phyloP scores from a whole-genome alignment of 2,329 filamentous ascomycete species.

The Fusarium buxicola region DNA sequence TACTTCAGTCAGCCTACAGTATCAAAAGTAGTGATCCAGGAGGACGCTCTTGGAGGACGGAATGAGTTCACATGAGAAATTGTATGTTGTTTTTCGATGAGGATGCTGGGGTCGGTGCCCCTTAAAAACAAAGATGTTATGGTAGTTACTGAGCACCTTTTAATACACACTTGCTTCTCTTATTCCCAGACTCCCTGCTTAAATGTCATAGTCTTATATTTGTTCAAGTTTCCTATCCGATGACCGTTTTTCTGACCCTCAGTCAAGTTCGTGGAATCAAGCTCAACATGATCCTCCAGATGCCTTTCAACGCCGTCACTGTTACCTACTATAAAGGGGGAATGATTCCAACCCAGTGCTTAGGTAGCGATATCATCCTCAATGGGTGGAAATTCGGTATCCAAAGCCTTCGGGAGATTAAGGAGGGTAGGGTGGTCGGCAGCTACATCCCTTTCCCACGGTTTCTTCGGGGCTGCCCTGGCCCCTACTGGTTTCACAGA shows the following conservation, averaged over 20 bases:
- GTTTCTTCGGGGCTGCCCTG: slow-evolving; percentile 66
- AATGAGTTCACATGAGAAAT: slow-evolving; percentile 34
- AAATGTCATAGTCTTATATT: neutral
- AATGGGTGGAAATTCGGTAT: slow-evolving; percentile 52
- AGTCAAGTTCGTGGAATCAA: neutral
- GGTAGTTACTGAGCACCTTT: slow-evolving; percentile 36
- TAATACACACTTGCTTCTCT: slow-evolving; percentile 43
- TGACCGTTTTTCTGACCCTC: neutral
- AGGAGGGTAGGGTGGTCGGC: slow-evolving; percentile 29
- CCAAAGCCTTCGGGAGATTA: slow-evolving; percentile 45
- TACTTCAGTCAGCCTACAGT: slow-evolving; percentile 38
- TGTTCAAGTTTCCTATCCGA: neutral
- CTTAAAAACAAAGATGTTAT: slow-evolving; percentile 26
- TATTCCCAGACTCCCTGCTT: neutral
- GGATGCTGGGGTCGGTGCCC: slow-evolving; percentile 30
- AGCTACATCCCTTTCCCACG: slow-evolving; percentile 77
- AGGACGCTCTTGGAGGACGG: slow-evolving; percentile 26
- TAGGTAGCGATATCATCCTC: slow-evolving; percentile 26
- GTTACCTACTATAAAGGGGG: slow-evolving; percentile 11
- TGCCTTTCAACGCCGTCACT: slow-evolving; percentile 24
- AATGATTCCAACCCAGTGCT: neutral
- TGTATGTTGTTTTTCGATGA: slow-evolving; percentile 44
- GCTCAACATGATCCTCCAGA: neutral
- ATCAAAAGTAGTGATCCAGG: slow-evolving; percentile 35
- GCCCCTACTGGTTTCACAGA: slow-evolving; percentile 61